Conservation (phyloP, 2,329 filamentous ascomycete species). For the Aspergillus ustus region DNA sequence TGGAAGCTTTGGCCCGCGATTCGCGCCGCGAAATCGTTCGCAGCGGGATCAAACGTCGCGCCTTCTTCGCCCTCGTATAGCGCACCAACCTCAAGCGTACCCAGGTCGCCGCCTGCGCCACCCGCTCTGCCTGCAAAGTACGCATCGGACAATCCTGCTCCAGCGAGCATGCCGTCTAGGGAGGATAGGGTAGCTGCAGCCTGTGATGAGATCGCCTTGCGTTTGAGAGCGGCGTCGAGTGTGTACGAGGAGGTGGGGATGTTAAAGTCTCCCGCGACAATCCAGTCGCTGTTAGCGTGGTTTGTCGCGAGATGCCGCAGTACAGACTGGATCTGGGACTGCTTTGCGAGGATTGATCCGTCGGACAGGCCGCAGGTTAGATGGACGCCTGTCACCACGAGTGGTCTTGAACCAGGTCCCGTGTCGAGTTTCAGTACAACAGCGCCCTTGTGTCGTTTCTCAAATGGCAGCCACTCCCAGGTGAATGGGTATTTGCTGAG, state of each 20-base stretch:
- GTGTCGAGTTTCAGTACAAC: slow-evolving; percentile 4
- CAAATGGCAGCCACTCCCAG: slow-evolving; percentile 16
- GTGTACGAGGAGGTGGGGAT: slow-evolving; percentile 16
- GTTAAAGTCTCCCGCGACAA: slow-evolving; percentile 16
- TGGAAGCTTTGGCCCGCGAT: slow-evolving; percentile 15
- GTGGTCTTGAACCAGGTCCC: neutral
- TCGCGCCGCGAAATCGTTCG: slow-evolving; percentile 9
- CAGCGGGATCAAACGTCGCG: slow-evolving; percentile 11
- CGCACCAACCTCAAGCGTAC: neutral
- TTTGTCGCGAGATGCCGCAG: neutral
- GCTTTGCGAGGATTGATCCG: slow-evolving; percentile 11
- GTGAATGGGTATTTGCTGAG: slow-evolving; percentile 9
- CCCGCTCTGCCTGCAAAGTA: slow-evolving; percentile 9
- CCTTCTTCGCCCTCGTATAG: slow-evolving; percentile 16
- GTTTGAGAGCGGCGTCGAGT: slow-evolving; percentile 10
- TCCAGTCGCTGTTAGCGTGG: slow-evolving; percentile 2
- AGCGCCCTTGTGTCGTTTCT: slow-evolving; percentile 13
- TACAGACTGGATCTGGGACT: slow-evolving; percentile 9
- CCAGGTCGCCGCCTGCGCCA: neutral
- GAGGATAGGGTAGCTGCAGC: slow-evolving; percentile 5
- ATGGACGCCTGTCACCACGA: slow-evolving; percentile 11
- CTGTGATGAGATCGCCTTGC: slow-evolving; percentile 7
- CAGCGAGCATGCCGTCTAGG: slow-evolving; percentile 5
- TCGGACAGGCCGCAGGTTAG: slow-evolving; percentile 15
- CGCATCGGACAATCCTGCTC: slow-evolving; percentile 3